These are phyloP conservation scores for Periconia sp. DNA, from an alignment of 2,329 filamentous ascomycete species.

Conservation along the genomic window DNA sequence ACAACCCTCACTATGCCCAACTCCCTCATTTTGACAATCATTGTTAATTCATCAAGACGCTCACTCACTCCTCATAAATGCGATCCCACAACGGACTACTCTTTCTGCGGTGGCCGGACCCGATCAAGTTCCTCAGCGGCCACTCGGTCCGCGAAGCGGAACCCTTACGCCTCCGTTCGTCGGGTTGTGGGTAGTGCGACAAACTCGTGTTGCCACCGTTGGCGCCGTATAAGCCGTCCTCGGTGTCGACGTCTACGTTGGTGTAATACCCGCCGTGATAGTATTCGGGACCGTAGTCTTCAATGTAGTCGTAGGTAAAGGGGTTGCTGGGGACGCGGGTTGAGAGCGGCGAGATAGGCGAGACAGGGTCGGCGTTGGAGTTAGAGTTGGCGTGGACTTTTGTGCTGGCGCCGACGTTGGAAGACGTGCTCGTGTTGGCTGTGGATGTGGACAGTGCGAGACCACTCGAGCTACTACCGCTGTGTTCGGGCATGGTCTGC, in stretches of 20 bases:
- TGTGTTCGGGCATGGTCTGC: conserved; percentile 25
- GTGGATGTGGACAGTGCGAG: conserved; percentile 13
- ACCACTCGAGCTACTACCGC: conserved; percentile 27
- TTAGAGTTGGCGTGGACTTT: neutral
- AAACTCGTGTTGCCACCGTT: conserved; percentile 32
- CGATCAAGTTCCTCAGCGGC: conserved; percentile 30
- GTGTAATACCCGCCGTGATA: conserved; percentile 8
- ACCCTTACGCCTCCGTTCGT: conserved; percentile 9
- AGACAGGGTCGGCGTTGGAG: conserved; percentile 7
- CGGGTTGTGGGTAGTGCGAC: conserved; percentile 25
- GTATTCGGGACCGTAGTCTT: conserved; percentile 38
- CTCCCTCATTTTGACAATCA: neutral
- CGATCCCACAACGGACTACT: conserved; percentile 37
- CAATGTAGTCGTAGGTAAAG: conserved; percentile 32
- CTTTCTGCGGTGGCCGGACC: conserved; percentile 16
- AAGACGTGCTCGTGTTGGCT: conserved; percentile 11
- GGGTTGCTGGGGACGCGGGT: conserved; percentile 20
- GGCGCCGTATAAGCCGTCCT: conserved; percentile 34
- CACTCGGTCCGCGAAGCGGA: conserved; percentile 27
- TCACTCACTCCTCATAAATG: conserved; percentile 29
- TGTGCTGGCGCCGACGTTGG: neutral
- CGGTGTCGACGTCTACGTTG: conserved; percentile 25
- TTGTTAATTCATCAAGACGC: neutral
- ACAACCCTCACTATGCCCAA: too few relatives aligned
- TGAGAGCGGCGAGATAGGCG: conserved; percentile 16